phyloP scores from a whole-genome alignment of 2,329 filamentous ascomycete species.

The Septoria linicola region DNA sequence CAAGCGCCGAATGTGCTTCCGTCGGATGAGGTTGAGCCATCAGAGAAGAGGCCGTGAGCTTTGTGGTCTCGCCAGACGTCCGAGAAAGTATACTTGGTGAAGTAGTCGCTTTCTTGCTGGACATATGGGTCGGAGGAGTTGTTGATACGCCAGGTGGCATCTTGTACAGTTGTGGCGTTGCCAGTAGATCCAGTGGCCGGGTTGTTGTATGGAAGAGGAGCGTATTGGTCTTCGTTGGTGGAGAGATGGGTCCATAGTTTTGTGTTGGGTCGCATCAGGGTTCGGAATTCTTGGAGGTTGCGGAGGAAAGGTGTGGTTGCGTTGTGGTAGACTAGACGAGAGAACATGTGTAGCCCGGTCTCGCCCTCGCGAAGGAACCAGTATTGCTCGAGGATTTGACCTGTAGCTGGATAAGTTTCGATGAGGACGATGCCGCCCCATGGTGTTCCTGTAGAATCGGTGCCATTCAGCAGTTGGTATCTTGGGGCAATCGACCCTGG shows the following conservation, averaged over 20 bases:
- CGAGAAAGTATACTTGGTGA: conserved; percentile 65
- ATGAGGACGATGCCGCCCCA: conserved; percentile 62
- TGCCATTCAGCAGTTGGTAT: conserved; percentile 54
- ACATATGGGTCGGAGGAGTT: conserved; percentile 57
- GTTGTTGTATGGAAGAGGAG: conserved; percentile 51
- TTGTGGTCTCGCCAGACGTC: conserved; percentile 59
- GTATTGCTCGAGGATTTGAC: conserved; percentile 62
- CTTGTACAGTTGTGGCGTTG: conserved; percentile 52
- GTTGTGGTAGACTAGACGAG: conserved; percentile 60
- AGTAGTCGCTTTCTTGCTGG: conserved; percentile 58
- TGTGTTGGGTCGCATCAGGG: conserved; percentile 60
- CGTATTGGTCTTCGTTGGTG: conserved; percentile 57
- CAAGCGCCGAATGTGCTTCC: conserved; percentile 59
- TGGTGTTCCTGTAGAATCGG: conserved; percentile 50
- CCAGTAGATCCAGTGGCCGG: conserved; percentile 38
- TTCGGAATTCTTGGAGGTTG: conserved; percentile 61
- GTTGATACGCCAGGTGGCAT: conserved; percentile 63
- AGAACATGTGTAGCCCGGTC: conserved; percentile 62
- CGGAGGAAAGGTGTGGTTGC: conserved; percentile 56
- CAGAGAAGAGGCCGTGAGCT: conserved; percentile 57
- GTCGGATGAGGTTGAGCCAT: conserved; percentile 52
- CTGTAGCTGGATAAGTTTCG: conserved; percentile 58
- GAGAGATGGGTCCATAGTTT: conserved; percentile 62
- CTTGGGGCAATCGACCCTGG: conserved; percentile 53
- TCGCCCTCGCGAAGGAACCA: conserved; percentile 64